Percentiles rank a stretch among this genome's conserved stretches.
Conservation (phyloP, 768 basidiomycete species). For the Calocybe gangraenosa region DNA sequence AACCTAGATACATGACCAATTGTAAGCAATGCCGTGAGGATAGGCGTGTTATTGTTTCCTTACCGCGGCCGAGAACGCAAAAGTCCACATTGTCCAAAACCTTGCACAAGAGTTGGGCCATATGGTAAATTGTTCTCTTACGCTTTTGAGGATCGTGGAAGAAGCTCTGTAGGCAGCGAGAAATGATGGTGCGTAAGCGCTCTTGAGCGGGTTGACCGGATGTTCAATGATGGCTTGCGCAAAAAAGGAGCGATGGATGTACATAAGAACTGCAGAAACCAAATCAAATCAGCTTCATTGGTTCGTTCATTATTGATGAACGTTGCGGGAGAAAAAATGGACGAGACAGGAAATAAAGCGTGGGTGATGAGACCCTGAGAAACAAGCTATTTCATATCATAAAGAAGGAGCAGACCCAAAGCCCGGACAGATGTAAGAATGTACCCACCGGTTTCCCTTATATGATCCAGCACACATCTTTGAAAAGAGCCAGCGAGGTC, state of each 20-base stretch:
- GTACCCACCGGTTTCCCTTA: slow-evolving; percentile 39
- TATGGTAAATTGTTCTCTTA: slow-evolving; percentile 42
- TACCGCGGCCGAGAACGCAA: slow-evolving; percentile 52
- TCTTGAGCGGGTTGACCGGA: slow-evolving; percentile 62
- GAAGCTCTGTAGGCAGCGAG: slow-evolving; percentile 58
- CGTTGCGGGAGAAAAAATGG: no score
- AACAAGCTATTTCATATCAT: background rate
- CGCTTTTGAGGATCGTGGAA: slow-evolving; percentile 49
- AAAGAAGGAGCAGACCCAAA: no score
- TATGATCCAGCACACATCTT: slow-evolving; percentile 44
- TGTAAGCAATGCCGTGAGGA: background rate
- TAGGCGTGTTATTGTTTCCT: slow-evolving; percentile 16
- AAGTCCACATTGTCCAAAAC: slow-evolving; percentile 64
- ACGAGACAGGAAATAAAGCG: no score
- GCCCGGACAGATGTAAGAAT: no score
- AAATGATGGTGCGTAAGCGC: slow-evolving; percentile 60
- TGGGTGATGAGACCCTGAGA: slow-evolving; percentile 5
- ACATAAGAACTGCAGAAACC: slow-evolving; percentile 56
- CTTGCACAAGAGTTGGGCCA: slow-evolving; percentile 46
- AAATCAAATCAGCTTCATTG: no score
- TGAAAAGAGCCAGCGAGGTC: slow-evolving; percentile 39
- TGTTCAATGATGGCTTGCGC: slow-evolving; percentile 69
- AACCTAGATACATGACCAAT: slow-evolving; percentile 35
- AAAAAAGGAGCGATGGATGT: slow-evolving; percentile 66
- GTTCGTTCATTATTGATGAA: no score